phyloP scores from a whole-genome alignment of 805 yeast species.

The Metschnikowia drakensbergensis region DNA sequence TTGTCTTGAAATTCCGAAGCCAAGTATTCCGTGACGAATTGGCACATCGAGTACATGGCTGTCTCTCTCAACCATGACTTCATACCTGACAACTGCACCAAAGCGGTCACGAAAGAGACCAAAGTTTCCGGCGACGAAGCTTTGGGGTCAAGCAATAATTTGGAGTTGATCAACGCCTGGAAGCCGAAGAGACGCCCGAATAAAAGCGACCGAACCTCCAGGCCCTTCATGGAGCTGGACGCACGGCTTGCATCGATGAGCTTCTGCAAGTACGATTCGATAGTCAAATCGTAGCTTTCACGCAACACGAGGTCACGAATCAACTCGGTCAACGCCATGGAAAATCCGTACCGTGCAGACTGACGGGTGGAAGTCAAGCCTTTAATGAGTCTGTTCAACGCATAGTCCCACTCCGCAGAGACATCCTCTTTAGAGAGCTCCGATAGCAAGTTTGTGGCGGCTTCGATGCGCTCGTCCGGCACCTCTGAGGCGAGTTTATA shows the following conservation, averaged over 20 bases:
- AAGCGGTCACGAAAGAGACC: constrained; percentile 38
- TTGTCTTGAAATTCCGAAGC: constrained; percentile 11
- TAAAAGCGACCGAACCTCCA: constrained; percentile 71
- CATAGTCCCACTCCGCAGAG: constrained; percentile 73
- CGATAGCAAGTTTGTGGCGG: constrained; percentile 63
- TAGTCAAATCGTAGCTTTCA: constrained; percentile 29
- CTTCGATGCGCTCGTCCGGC: constrained; percentile 63
- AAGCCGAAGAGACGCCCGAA: constrained; percentile 86
- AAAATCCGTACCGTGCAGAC: constrained; percentile 81
- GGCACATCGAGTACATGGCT: constrained; percentile 64
- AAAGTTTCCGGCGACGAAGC: constrained; percentile 26
- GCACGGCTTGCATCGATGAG: constrained; percentile 34
- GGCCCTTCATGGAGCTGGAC: constrained; percentile 56
- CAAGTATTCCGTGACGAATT: constrained; percentile 31
- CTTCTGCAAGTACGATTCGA: constrained; percentile 34
- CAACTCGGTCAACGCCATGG: constrained; percentile 79
- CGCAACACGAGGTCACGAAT: constrained; percentile 33
- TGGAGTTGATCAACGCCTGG: constrained; percentile 60
- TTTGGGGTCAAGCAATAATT: constrained; percentile 22
- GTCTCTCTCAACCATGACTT: constrained; percentile 90
- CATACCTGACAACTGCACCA: constrained; percentile 54
- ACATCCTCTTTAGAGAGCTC: constrained; percentile 47
- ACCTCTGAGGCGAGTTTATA: constrained; percentile 74
- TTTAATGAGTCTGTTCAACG: constrained; percentile 68
- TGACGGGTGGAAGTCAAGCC: constrained; percentile 83